Conservation (phyloP, 1,284 basidiomycete genomes). For the Moesziomyces aphidis region DNA sequence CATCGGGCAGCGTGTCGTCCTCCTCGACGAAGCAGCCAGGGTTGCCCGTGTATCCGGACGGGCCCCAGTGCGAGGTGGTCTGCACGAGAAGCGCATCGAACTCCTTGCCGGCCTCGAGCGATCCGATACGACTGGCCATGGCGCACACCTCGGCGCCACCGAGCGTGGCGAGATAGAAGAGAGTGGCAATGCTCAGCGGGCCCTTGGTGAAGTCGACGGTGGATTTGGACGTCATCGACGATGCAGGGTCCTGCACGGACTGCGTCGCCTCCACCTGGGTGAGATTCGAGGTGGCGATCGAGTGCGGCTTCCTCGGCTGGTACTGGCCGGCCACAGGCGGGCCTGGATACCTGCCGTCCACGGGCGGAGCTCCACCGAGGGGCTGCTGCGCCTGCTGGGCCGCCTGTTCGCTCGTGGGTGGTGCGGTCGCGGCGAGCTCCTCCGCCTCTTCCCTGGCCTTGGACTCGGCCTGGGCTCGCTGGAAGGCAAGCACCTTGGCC, state of each 20-base stretch:
- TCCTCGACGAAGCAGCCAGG: slow-evolving; percentile 74
- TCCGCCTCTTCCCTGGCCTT: slow-evolving; percentile 35
- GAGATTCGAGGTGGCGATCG: slow-evolving; percentile 38
- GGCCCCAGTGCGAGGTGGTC: slow-evolving; percentile 70
- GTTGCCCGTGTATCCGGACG: slow-evolving; percentile 69
- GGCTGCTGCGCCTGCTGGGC: slow-evolving; percentile 22
- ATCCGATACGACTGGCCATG: slow-evolving; percentile 79
- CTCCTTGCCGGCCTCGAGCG: slow-evolving; percentile 81
- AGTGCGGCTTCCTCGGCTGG: slow-evolving; percentile 36
- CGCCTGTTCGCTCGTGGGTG: slow-evolving; percentile 26
- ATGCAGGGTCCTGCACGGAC: slow-evolving; percentile 33
- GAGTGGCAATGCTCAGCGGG: slow-evolving; percentile 79
- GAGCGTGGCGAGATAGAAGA: slow-evolving; percentile 89
- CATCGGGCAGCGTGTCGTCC: slow-evolving; percentile 67
- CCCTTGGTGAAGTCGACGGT: slow-evolving; percentile 72
- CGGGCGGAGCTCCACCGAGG: slow-evolving; percentile 23
- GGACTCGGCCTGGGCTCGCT: slow-evolving; percentile 37
- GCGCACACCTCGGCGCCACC: slow-evolving; percentile 89
- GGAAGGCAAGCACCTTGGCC: slow-evolving; percentile 76
- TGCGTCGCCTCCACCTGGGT: slow-evolving; percentile 23
- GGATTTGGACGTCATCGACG: slow-evolving; percentile 18
- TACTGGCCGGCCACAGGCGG: slow-evolving; percentile 48
- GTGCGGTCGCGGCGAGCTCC: slow-evolving; percentile 13
- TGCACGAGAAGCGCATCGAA: slow-evolving; percentile 88
- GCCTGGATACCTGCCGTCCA: slow-evolving; percentile 43